These are phyloP conservation scores for Tympanopsis confertula DNA, from an alignment of 2,329 filamentous ascomycete genomes.

Conservation along the genomic window DNA sequence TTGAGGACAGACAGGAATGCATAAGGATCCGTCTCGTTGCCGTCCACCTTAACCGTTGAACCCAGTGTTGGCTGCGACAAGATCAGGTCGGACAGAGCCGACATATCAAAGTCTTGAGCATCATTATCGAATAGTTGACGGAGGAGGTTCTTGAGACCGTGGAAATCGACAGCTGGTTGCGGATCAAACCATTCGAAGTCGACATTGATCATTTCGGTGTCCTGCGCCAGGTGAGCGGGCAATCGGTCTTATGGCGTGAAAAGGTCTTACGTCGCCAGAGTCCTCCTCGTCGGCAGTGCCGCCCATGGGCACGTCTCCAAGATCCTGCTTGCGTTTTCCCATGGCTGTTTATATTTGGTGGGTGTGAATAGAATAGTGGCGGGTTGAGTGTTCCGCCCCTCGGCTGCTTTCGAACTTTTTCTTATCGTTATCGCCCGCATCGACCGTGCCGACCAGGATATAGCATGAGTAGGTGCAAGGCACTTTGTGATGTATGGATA, in stretches of 20 bases:
- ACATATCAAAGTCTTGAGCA: conserved; percentile 50
- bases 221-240: too few relatives aligned
- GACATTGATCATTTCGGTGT: conserved; percentile 51
- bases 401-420: too few relatives aligned
- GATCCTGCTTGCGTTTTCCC: background rate
- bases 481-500: too few relatives aligned
- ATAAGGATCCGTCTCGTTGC: conserved; percentile 54
- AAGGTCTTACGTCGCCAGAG: background rate
- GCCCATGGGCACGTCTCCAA: background rate
- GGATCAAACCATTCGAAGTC: conserved; percentile 65
- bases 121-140: conserved; percentile 57
- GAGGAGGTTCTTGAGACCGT: conserved; percentile 54
- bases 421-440: too few relatives aligned
- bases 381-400: too few relatives aligned
- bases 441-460: too few relatives aligned
- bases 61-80: conserved; percentile 51
- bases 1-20: conserved; percentile 57
- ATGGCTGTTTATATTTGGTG: background rate
- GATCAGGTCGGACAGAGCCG: conserved; percentile 50
- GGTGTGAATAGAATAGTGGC: too few relatives aligned
- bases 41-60: conserved; percentile 58
- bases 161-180: conserved; percentile 51
- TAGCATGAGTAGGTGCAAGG: too few relatives aligned
- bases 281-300: background rate
- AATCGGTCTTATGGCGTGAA: background rate